Evolutionary conservation across 768 basidiomycete genomes (phyloP).

Genomic region (Trametes gibbosa): DNA sequence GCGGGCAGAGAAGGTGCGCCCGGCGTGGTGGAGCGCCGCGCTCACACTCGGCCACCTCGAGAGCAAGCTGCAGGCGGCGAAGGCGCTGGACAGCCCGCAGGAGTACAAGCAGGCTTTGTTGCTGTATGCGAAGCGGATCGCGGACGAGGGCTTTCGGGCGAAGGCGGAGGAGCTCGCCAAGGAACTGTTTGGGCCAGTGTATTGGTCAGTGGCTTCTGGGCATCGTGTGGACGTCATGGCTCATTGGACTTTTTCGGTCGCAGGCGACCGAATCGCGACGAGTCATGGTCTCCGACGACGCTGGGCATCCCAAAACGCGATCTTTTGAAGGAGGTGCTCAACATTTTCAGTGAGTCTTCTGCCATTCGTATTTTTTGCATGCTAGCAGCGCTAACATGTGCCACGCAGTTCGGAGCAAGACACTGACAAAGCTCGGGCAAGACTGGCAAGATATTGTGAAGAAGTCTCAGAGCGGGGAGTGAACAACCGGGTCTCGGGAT

Average conservation of each 20-base stretch:
- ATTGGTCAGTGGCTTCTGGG: conserved; percentile 59
- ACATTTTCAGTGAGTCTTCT: conserved; percentile 70
- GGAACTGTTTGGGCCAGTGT: conserved; percentile 88
- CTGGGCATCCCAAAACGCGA: conserved; percentile 79
- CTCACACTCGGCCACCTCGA: conserved; percentile 89
- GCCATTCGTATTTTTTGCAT: not conserved
- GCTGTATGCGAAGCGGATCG: conserved; percentile 79
- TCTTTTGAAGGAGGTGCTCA: conserved; percentile 75
- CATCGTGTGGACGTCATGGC: not conserved
- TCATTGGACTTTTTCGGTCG: conserved; percentile 2
- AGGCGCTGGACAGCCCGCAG: conserved; percentile 70
- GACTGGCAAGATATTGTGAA: conserved; percentile 84
- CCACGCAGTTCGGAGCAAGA: conserved; percentile 65
- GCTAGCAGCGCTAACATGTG: not conserved
- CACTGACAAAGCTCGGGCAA: conserved; percentile 66
- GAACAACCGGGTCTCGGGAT: not conserved
- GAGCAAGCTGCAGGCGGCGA: conserved; percentile 71
- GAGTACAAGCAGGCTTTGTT: conserved; percentile 81
- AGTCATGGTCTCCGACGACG: conserved; percentile 70
- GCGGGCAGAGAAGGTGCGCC: conserved; percentile 43
- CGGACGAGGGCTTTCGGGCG: conserved; percentile 82
- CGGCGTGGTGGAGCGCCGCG: conserved; percentile 80
- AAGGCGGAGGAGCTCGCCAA: conserved; percentile 91
- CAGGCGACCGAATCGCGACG: conserved; percentile 65
- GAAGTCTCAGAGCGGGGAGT: conserved; percentile 43